A percentile compares a stretch with the other conserved stretches of the same genome.
phyloP scores from a whole-genome alignment of 225 moss, liverwort and hornwort genomes.

The Marchantia polymorpha region DNA sequence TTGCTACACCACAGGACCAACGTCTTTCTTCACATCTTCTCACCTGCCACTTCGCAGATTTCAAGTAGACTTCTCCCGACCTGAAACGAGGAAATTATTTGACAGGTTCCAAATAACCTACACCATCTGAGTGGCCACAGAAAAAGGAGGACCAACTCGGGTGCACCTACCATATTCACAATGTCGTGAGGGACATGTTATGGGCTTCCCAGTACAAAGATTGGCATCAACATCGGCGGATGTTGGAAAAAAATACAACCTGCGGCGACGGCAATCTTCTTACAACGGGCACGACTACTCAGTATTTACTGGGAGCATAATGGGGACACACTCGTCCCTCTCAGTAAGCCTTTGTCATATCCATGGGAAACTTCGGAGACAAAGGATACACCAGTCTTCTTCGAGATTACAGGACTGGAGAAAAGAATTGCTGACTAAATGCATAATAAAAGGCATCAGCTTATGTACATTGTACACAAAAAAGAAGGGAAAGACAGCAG shows the following conservation, averaged over 20 bases:
- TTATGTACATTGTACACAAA: constrained; percentile 18
- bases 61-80: background rate
- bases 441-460: constrained; percentile 3
- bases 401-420: constrained; percentile 10
- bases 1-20: background rate
- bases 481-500: background rate
- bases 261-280: background rate
- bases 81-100: background rate
- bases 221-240: background rate
- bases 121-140: constrained; percentile 46
- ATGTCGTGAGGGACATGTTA: constrained; percentile 1
- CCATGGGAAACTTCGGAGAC: background rate
- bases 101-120: constrained; percentile 22
- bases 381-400: constrained; percentile 17
- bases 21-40: background rate
- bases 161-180: constrained; percentile 40
- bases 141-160: constrained; percentile 46
- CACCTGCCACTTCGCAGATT: constrained; percentile 4
- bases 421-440: constrained; percentile 24
- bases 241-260: constrained; percentile 7
- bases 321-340: background rate
- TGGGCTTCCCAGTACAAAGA: constrained; percentile 1
- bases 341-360: constrained; percentile 2
- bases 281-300: background rate
- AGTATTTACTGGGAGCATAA: constrained; percentile 1